Base-by-base conservation (phyloP, 106 monocot species). In the Apostasia shenzhenica region DNA sequence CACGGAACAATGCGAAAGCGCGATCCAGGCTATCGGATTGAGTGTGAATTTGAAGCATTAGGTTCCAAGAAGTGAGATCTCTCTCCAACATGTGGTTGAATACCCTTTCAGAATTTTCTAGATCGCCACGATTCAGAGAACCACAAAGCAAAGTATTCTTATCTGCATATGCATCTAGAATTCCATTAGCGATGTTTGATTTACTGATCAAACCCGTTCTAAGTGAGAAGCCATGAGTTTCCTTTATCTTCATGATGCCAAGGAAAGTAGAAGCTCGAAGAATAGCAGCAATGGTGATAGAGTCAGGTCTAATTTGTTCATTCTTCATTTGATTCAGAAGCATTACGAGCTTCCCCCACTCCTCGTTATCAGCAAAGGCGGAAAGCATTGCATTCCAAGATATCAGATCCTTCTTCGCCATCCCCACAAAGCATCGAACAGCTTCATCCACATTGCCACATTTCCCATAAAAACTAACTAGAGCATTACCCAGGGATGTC, bases 361-460 rank as follows among this genome's bases (percentile, higher is more conserved):
- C 70, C 5, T 49, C 70, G 69, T 72, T 81, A 56, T 86, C 78
- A 9, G 67, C 77, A 66, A 68, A 82, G 73, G 64, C 81, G 9
- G 79, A 71, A 42, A 89, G 76, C 78, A 89, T 81, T 42, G 92
- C 43, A 70, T 93, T 93, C 88, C 88, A 93, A 8, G 88, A 93
- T 70, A 86, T 63, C 53, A 81, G 59, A 67, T 84, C 86, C 41
- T 67, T 89, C 70, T 66, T 57, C 8, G 8, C 48, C 54, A 80
- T 86, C 38, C 51, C 53, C 46, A 6, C 14, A 45, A 93, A 89
- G 54, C 55, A 68, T 3, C 41, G 14, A 1, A 83, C 1, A 9
- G 93, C 93, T 68, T 75, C 70, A 55, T 80, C 80, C 4, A 84
- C 2, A 40, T 83, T 67, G 8, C 77, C 83, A 14, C 79, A 81